These are phyloP conservation scores for Drosera capensis DNA, from an alignment of 148 eudicot species.

Conservation along the genomic window DNA sequence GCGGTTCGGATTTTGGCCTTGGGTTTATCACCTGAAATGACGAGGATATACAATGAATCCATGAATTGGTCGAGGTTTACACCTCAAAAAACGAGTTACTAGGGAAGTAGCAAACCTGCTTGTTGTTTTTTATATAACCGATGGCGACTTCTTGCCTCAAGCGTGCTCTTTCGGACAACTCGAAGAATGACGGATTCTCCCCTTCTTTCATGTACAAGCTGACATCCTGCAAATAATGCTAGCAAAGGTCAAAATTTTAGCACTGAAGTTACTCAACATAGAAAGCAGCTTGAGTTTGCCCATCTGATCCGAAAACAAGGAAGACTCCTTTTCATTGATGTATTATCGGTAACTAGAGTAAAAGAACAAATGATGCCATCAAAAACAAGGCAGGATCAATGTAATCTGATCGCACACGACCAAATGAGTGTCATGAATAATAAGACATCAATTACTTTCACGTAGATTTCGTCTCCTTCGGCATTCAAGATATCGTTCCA, in stretches of 20 bases:
- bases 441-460: conserved; percentile 41
- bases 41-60: background rate
- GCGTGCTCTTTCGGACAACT: conserved; percentile 73
- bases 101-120: conserved; percentile 27
- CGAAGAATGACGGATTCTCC: conserved; percentile 64
- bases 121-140: conserved; percentile 67
- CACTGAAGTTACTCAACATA: too few species aligned
- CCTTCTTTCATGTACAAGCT: conserved; percentile 72
- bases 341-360: too few species aligned
- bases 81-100: background rate
- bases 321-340: too few species aligned
- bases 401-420: background rate
- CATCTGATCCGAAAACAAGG: background rate
- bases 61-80: background rate
- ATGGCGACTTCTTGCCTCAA: conserved; percentile 85
- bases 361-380: too few species aligned
- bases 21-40: conserved; percentile 71
- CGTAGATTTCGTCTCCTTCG: conserved; percentile 85
- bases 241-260: background rate
- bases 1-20: conserved; percentile 61
- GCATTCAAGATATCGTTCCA: conserved; percentile 88
- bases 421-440: background rate
- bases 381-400: background rate
- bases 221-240: conserved; percentile 33
- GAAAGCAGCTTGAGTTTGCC: background rate